Base-by-base conservation (phyloP, 768 basidiomycete species). In the Crepidotus variabilis region DNA sequence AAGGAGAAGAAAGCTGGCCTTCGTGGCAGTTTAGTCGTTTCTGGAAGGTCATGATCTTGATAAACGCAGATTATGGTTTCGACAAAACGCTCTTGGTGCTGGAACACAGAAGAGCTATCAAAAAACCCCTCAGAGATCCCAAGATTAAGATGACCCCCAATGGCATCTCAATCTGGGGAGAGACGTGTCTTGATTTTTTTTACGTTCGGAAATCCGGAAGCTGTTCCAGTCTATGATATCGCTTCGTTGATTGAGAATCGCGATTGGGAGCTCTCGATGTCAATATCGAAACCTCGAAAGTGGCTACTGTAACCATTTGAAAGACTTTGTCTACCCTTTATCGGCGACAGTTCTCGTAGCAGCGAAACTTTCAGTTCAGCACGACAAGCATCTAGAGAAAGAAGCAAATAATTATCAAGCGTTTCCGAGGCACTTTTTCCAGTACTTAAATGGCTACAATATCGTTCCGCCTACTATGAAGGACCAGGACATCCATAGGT, bases 401-500 rank as follows among this genome's bases (percentile, higher is more conserved):
- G 81, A 84, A 61, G 78, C 77, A 5, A 61, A 54, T 33, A 77
- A 76, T 47, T 84, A 83, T 62, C 67, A 75, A 61, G 36, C 47
- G 1, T 78, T 85, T 62, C 76, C 79, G 2, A 50, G 57, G 11
- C 74, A 80, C 55, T 68, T 82, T 48, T 78, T 74, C 58, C 67
- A 82, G 63, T 77, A 81, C 47, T 82, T 76, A 75, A 76, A 64
- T 57, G 82, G 83, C 2, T 75, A 71, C 57, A 79, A 81, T 54
- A 52, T 80, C 39, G 61, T 79, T 1, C 60, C 60, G 10, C 78
- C 79, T 2, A 56, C 79, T 2, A 56, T 82, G 5, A 67, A 68
- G 28, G 61, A 75, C 58, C 77, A 82, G n/a, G 0, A 74, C 78
- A 0, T 80, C 82, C 2, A 69, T 80, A 2, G 69, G 73, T 6